A percentile compares a stretch with the other conserved stretches of the same genome.
phyloP scores from a whole-genome alignment of 495 filamentous ascomycete genomes.

The Daldinia decipiens region DNA sequence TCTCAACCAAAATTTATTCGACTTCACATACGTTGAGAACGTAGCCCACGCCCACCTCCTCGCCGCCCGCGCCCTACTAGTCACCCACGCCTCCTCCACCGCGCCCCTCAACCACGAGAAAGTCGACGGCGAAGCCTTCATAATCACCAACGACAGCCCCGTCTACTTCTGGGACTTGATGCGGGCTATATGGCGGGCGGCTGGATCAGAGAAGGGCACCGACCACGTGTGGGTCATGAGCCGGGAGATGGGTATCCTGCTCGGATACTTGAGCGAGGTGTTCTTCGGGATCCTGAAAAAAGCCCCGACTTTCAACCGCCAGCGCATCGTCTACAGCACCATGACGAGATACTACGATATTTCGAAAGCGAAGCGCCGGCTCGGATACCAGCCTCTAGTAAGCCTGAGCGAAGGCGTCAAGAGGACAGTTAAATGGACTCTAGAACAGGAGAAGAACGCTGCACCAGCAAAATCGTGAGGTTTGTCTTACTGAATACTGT shows the following conservation, averaged over 20 bases:
- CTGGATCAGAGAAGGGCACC: constrained; percentile 70
- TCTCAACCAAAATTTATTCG: constrained; percentile 86
- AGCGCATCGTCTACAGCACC: constrained; percentile 77
- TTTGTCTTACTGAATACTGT: neutral
- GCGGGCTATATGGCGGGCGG: constrained; percentile 79
- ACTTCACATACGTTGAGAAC: constrained; percentile 85
- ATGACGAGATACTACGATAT: constrained; percentile 90
- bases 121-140: constrained; percentile 94
- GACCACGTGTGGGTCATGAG: constrained; percentile 75
- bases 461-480: constrained; percentile 28
- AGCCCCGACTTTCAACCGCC: constrained; percentile 77
- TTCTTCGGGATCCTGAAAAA: constrained; percentile 73
- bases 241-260: constrained; percentile 67
- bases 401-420: constrained; percentile 77
- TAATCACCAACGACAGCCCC: constrained; percentile 92
- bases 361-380: constrained; percentile 79
- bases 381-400: constrained; percentile 82
- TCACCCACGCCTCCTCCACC: constrained; percentile 62
- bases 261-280: constrained; percentile 77
- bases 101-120: constrained; percentile 76
- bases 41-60: constrained; percentile 79
- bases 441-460: constrained; percentile 63
- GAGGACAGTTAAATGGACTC: constrained; percentile 72
- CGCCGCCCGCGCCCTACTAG: constrained; percentile 76
- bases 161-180: constrained; percentile 97